These are phyloP conservation scores for Colletotrichum eremochloae DNA, from an alignment of 2,329 filamentous ascomycete genomes.

Conservation along the genomic window DNA sequence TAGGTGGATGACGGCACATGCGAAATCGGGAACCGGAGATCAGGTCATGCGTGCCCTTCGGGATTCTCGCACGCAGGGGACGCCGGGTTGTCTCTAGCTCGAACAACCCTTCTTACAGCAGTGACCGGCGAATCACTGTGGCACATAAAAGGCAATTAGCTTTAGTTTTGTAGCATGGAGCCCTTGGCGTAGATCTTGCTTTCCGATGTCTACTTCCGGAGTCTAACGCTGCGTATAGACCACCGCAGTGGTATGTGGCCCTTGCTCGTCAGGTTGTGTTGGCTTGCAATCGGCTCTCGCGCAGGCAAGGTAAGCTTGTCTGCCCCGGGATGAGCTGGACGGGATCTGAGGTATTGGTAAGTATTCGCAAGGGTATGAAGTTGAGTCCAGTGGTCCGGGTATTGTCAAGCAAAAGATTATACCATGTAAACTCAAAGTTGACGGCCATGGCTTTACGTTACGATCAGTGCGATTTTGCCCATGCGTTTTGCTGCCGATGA, in stretches of 20 bases:
- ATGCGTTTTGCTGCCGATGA: not conserved
- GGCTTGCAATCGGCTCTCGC: not conserved
- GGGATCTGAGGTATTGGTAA: not conserved
- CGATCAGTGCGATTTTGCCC: not conserved
- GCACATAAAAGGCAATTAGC: conserved; percentile 20
- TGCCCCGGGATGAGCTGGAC: conserved; percentile 2
- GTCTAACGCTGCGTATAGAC: not conserved
- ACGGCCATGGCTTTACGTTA: not conserved
- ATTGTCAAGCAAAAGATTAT: too few relatives aligned
- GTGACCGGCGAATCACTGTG: not conserved
- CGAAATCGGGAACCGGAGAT: conserved; percentile 10
- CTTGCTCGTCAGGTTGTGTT: not conserved
- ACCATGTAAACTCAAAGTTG: not conserved
- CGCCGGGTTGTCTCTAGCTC: not conserved
- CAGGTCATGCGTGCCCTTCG: not conserved
- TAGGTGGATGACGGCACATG: conserved; percentile 15
- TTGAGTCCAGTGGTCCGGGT: too few relatives aligned
- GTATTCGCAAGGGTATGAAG: not conserved
- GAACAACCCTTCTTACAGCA: conserved; percentile 8
- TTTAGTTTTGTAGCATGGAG: conserved; percentile 14
- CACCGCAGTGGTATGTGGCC: not conserved
- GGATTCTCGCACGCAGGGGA: conserved; percentile 4
- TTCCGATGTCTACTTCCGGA: not conserved
- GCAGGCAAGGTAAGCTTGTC: conserved; percentile 1
- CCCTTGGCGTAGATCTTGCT: conserved; percentile 9